phyloP scores from a whole-genome alignment of 495 filamentous ascomycete genomes.

The Penicillium silybi region DNA sequence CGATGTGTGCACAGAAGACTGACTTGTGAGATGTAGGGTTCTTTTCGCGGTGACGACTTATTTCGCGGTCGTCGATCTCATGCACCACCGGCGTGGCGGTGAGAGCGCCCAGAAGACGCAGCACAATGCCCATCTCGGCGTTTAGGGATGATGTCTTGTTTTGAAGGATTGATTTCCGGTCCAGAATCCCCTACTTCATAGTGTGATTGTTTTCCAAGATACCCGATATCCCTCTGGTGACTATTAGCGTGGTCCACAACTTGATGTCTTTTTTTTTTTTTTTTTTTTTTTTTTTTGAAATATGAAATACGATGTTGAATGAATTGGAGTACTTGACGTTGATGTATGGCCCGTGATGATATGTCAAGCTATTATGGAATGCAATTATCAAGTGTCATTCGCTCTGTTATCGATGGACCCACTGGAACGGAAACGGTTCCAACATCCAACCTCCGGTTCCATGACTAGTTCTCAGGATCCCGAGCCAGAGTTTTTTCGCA shows the following conservation, averaged over 20 bases:
- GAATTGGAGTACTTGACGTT: background rate
- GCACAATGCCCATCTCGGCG: slow-evolving; percentile 22
- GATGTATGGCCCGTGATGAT: background rate
- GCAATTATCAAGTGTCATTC: background rate
- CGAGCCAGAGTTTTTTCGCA: background rate
- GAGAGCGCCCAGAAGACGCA: slow-evolving; percentile 19
- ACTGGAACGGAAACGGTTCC: background rate
- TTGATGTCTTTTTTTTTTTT: background rate
- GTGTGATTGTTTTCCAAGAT: background rate
- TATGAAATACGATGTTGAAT: background rate
- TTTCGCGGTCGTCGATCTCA: slow-evolving; percentile 20
- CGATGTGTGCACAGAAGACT: background rate
- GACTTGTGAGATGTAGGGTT: slow-evolving; percentile 32
- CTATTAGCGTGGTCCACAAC: background rate
- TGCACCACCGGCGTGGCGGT: slow-evolving; percentile 15
- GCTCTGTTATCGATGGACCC: background rate
- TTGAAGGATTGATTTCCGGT: background rate
- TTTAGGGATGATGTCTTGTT: slow-evolving; percentile 3
- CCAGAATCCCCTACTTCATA: background rate
- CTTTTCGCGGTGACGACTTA: slow-evolving; percentile 45
- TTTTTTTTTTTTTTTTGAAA: background rate
- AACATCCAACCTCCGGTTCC: background rate
- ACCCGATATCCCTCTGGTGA: background rate
- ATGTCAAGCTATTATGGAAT: background rate
- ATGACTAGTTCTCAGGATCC: background rate